Evolutionary conservation across 495 filamentous ascomycete genomes (phyloP), one percentile per base, ranked within the genome.

Genomic region (Penicillium taxi): DNA sequence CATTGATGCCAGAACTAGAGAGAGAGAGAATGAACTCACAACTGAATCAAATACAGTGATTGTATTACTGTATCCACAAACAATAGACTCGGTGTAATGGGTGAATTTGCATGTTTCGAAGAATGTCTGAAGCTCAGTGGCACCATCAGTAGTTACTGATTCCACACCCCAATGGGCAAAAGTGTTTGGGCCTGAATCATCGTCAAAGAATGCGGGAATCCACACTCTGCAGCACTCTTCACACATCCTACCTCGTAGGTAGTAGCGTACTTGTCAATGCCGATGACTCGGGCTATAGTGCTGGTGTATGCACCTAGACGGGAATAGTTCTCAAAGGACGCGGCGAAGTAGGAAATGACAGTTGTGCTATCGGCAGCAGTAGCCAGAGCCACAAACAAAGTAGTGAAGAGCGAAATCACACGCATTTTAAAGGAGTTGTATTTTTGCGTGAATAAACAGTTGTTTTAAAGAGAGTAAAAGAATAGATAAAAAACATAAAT

Each of bases 171-270:
- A 24, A 16, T 32, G 26, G 41, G 35, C 45, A 21, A 37, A 33
- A 9, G 49, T 52, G 11, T 12, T 19, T n/a, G 34, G 30, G 26
- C 54, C 56, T 50, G 45, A 19, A 60, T 42, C n/a, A 60, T 18
- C 21, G 56, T 60, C 13, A 31, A 41, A n/a, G 56, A 47, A 2
- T 29, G 21, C 18, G 42, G 12, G 20, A 54, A 29, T 3, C 38
- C 17, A 27, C 56, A 60, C 23, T 51, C 36, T 11, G 35, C 26
- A 3, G 37, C 41, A 22, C 16, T 42, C 17, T 21, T 29, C 14
- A 43, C 9, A 17, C 56, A 60, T 26, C n/a, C 23, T 14, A 60
- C 32, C n/a, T 51, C 26, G 44, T 55, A 60, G 34, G 56, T 60
- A 9, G 56, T 57, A 3, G 42, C 46, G 9, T 23, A 18, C 8